Conservation (phyloP, 2,329 filamentous ascomycete genomes). For the Cladobotryum mycophilum region DNA sequence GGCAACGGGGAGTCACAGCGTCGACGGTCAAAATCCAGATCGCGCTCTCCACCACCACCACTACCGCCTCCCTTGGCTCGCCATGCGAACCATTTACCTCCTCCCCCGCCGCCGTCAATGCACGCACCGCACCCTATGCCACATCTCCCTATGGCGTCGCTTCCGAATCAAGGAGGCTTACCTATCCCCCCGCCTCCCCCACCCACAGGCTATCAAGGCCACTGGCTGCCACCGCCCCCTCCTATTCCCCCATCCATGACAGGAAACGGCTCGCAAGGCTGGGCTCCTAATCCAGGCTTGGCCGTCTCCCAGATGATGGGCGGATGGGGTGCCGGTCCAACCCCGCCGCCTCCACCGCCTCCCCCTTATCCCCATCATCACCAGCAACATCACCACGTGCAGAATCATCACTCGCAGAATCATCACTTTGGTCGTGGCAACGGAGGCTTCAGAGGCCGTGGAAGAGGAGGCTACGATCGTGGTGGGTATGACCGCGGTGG, state of each 20-base stretch:
- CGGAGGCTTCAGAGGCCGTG: conserved; percentile 23
- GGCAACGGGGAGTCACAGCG: not conserved
- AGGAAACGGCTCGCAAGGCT: conserved; percentile 17
- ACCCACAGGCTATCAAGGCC: conserved; percentile 33
- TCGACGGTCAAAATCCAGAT: conserved; percentile 7
- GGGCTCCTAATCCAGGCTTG: conserved; percentile 24
- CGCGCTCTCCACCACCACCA: conserved; percentile 3
- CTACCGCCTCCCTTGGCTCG: not conserved
- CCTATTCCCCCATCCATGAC: conserved; percentile 18
- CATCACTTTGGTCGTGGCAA: conserved; percentile 20
- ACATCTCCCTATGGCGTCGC: conserved; percentile 7
- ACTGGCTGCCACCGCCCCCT: conserved; percentile 35
- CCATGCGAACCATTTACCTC: conserved; percentile 16
- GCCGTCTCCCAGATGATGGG: conserved; percentile 21
- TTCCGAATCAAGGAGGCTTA: conserved; percentile 19
- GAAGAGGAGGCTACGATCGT: conserved; percentile 24
- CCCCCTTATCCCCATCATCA: not conserved
- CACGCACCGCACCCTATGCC: conserved; percentile 17
- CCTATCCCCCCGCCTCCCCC: conserved; percentile 29
- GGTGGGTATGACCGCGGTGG: conserved; percentile 28
- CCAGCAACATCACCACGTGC: conserved; percentile 9
- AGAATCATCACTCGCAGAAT: conserved; percentile 17
- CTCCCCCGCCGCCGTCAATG: conserved; percentile 3
- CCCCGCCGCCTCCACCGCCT: conserved; percentile 17
- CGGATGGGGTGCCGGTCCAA: conserved; percentile 18